phyloP scores from a whole-genome alignment of 768 basidiomycete species.

The Lepiota brunneoincarnata region DNA sequence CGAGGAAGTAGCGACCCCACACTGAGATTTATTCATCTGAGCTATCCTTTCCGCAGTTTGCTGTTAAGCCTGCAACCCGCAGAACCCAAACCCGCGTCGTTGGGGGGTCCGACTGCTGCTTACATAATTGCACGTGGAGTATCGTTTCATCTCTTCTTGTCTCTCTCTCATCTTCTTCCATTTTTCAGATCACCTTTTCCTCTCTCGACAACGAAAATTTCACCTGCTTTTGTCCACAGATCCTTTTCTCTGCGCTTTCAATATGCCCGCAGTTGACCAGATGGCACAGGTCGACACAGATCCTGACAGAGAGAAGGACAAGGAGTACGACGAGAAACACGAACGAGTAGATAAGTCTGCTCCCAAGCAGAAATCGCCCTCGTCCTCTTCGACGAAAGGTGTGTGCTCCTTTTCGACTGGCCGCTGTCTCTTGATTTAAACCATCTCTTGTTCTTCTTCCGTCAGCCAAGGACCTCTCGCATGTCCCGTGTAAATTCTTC shows the following conservation, averaged over 20 bases:
- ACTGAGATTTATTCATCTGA: no score
- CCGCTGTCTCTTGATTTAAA: not conserved
- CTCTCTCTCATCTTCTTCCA: constrained; percentile 7
- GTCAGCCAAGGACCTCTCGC: constrained; percentile 85
- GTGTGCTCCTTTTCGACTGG: not conserved
- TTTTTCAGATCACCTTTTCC: constrained; percentile 4
- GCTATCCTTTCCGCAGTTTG: no score
- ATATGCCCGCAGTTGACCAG: constrained; percentile 22
- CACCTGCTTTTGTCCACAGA: not conserved
- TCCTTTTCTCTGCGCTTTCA: constrained; percentile 1
- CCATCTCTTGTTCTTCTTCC: not conserved
- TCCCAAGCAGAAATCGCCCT: constrained; percentile 27
- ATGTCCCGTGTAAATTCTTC: constrained; percentile 98
- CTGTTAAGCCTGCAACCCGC: no score
- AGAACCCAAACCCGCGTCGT: not conserved
- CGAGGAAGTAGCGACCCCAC: no score
- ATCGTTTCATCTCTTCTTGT: constrained; percentile 33
- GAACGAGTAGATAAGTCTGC: constrained; percentile 21
- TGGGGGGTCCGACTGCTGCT: constrained; percentile 13
- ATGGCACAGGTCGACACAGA: constrained; percentile 22
- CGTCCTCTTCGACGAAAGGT: constrained; percentile 28
- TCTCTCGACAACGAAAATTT: constrained; percentile 1
- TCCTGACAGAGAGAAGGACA: constrained; percentile 26
- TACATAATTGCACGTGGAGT: constrained; percentile 36
- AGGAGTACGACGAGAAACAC: constrained; percentile 21